phyloP scores from a whole-genome alignment of 2,329 filamentous ascomycete species.

The Corynespora cassiicola region DNA sequence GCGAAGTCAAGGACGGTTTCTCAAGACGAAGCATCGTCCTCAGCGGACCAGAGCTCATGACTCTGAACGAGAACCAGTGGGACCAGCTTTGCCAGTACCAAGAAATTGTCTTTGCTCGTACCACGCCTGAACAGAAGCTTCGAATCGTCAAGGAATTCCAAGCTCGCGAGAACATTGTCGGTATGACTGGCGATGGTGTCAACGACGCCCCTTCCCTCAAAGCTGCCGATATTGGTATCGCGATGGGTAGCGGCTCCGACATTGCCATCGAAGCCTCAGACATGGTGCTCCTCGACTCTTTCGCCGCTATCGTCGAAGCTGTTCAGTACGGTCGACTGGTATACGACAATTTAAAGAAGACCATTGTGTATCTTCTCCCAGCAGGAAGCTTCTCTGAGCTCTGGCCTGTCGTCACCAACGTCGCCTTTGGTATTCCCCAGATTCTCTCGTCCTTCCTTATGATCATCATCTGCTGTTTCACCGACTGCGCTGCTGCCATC shows the following conservation, averaged over 20 bases:
- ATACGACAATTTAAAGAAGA: conserved; percentile 83
- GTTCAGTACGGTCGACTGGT: conserved; percentile 76
- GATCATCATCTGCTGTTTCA: conserved; percentile 68
- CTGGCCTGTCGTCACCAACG: conserved; percentile 75
- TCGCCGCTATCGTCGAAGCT: conserved; percentile 74
- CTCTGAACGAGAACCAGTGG: conserved; percentile 73
- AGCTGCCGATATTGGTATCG: conserved; percentile 66
- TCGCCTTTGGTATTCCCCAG: conserved; percentile 75
- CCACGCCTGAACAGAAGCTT: conserved; percentile 80
- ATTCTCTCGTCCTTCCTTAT: conserved; percentile 77
- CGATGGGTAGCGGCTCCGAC: conserved; percentile 64
- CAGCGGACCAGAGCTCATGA: conserved; percentile 61
- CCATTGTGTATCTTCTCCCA: conserved; percentile 74
- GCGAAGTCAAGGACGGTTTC: conserved; percentile 32
- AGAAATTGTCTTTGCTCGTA: conserved; percentile 77
- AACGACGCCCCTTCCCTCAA: conserved; percentile 62
- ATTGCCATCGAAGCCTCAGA: conserved; percentile 69
- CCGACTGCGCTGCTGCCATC: conserved; percentile 70
- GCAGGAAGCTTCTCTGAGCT: conserved; percentile 79
- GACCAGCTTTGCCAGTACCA: conserved; percentile 68
- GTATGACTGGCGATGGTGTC: conserved; percentile 57
- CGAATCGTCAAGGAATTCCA: conserved; percentile 81
- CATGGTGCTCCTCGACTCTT: conserved; percentile 71
- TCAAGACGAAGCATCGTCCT: conserved; percentile 37
- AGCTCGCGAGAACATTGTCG: conserved; percentile 62